phyloP scores from a whole-genome alignment of 345 rosid genomes.

The Hibiscus mutabilis region DNA sequence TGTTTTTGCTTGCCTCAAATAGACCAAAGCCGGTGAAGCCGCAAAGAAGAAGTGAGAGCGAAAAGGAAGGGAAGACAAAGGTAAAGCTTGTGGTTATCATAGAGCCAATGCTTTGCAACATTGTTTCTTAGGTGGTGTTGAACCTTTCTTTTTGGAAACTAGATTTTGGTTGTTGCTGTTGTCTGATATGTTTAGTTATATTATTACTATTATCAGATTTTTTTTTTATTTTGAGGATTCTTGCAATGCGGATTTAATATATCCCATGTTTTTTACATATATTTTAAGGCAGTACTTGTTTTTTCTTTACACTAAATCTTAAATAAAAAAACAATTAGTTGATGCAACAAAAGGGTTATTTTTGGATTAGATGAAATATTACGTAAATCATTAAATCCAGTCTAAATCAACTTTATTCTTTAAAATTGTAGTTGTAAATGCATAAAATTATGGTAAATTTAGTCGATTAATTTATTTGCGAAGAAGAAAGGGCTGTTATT shows the following conservation, averaged over 20 bases:
- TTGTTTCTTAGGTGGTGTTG: slow-evolving; percentile 11
- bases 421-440: too few species aligned
- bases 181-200: slow-evolving; percentile 3
- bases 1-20: slow-evolving; percentile 9
- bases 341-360: too few species aligned
- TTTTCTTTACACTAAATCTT: too few species aligned
- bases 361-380: too few species aligned
- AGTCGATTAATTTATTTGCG: too few species aligned
- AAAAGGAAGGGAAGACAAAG: slow-evolving; percentile 65
- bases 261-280: not conserved
- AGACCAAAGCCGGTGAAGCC: slow-evolving; percentile 91
- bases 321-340: too few species aligned
- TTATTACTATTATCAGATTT: not conserved
- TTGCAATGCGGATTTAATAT: not conserved
- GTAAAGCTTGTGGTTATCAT: slow-evolving; percentile 21
- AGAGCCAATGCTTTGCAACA: slow-evolving; percentile 9
- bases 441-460: too few species aligned
- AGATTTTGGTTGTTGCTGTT: slow-evolving; percentile 9
- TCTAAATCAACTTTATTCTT: too few species aligned
- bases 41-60: slow-evolving; percentile 23
- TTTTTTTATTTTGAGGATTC: slow-evolving; percentile 7
- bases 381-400: too few species aligned
- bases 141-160: slow-evolving; percentile 9
- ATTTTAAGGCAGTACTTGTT: too few species aligned
- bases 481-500: too few species aligned